Evolutionary conservation across 2,329 filamentous ascomycete species (phyloP), one percentile per base, ranked within the genome.

Genomic region (Juglanconis juglandina): DNA sequence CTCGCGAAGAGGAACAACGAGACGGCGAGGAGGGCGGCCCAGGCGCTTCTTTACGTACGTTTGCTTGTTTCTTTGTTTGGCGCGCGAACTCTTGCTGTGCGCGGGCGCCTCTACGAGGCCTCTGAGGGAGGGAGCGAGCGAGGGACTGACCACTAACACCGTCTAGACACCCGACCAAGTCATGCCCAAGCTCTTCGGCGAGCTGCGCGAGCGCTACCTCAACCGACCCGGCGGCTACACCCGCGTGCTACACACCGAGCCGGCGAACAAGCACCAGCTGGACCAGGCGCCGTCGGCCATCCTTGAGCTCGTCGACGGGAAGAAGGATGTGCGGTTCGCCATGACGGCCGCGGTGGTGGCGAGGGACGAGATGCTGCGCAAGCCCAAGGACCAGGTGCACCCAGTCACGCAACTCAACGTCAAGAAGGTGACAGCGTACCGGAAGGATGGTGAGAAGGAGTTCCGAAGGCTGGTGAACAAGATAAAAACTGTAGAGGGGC

Each of bases 231-330:
- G 95, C 64, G 95, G 95, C 59, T 99, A 98, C 81, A 99, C 95
- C 17, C 91, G 95, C 48, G 91, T 99, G 10, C 86, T 97, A 52
- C 91, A 92, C 67, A 92, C 96, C 66, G 94, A 98, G 76, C 90
- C 95, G 60, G 85, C 90, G 69, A 92, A 94, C 74, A 85, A 90
- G 69, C 91, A 93, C 74, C 83, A 85, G 70, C 81, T 81, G 73
- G 94, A 98, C 75, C 92, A 97, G 77, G 94, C 91, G 8, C 85
- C 88, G 65, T 93, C 89, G 39, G 94, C 95, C 30, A 93, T 99
- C 65, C 87, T 99, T 52, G 92, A 98, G 77, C 85, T 99, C 37
- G 93, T 99, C 63, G 95, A 99, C 75, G 93, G 94, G 41, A 92
- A 92, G 39, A 90, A 88, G 73, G 95, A 99, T 76, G 91, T 96